Percentiles rank a stretch among this genome's conserved stretches.
Conservation (phyloP, 805 yeast species). For the Yamadazyma phyllophila region DNA sequence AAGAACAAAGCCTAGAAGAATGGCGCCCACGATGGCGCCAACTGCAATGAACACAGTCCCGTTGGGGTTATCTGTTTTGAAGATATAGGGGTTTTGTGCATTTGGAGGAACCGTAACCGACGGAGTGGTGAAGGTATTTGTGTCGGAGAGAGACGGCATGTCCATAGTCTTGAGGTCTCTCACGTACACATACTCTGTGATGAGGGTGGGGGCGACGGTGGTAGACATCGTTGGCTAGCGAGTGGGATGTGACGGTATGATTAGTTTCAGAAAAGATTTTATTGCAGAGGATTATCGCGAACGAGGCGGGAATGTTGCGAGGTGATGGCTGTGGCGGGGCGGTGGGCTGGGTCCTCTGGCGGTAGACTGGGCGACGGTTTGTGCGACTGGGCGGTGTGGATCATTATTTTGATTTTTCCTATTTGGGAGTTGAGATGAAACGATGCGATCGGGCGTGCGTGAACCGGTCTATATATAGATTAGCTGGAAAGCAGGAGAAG, state of each 20-base stretch:
- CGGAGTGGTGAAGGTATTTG: slow-evolving; percentile 41
- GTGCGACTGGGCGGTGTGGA: not conserved
- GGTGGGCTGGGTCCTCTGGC: not conserved
- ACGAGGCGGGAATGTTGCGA: not conserved
- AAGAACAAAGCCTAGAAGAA: slow-evolving; percentile 48
- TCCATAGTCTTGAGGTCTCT: slow-evolving; percentile 8
- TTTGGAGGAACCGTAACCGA: slow-evolving; percentile 57
- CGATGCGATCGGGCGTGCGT: not conserved
- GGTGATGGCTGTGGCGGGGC: not conserved
- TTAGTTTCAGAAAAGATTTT: not conserved
- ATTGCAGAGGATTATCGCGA: not conserved
- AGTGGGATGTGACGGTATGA: not conserved
- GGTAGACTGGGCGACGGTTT: not conserved
- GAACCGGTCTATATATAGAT: not conserved
- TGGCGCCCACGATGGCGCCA: slow-evolving; percentile 64
- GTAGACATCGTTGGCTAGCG: slow-evolving; percentile 1
- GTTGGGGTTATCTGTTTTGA: slow-evolving; percentile 49
- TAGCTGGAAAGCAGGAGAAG: too few relatives aligned
- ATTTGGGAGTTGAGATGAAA: not conserved
- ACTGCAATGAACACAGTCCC: slow-evolving; percentile 86
- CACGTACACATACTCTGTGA: slow-evolving; percentile 3
- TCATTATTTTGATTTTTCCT: not conserved
- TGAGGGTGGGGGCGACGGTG: slow-evolving; percentile 6
- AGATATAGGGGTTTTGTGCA: slow-evolving; percentile 61
- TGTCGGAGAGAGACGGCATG: slow-evolving; percentile 17